Percentiles rank a stretch among this genome's conserved stretches.
phyloP scores from a whole-genome alignment of 2,329 filamentous ascomycete species.

The Helicocarpus griseus region DNA sequence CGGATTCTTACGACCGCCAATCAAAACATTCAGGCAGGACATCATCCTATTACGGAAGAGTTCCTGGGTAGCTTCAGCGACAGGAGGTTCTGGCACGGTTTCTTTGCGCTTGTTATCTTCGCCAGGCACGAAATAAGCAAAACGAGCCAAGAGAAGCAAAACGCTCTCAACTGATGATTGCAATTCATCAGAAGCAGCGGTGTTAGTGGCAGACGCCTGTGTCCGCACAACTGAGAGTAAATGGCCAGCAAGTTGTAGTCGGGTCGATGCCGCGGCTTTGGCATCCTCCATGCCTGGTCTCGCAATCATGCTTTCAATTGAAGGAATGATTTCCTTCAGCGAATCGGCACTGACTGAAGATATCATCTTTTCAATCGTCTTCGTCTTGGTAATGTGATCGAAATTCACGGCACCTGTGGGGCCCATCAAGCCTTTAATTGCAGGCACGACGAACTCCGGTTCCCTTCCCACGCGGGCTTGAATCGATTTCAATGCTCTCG shows the following conservation, averaged over 20 bases:
- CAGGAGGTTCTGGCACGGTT: conserved; percentile 31
- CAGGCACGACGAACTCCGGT: conserved; percentile 48
- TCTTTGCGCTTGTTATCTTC: conserved; percentile 11
- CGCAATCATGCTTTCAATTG: conserved; percentile 39
- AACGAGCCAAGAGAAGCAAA: conserved; percentile 38
- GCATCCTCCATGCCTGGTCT: conserved; percentile 38
- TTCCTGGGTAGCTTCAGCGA: conserved; percentile 40
- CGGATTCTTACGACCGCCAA: conserved; percentile 31
- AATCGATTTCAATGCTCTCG: conserved; percentile 64
- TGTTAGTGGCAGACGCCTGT: conserved; percentile 22
- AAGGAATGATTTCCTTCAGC: conserved; percentile 45
- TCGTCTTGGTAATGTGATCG: conserved; percentile 75
- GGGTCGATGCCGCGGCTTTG: conserved; percentile 34
- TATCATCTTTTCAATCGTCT: conserved; percentile 68
- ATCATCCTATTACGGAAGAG: conserved; percentile 46
- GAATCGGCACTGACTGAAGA: conserved; percentile 46
- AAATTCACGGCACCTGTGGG: conserved; percentile 66
- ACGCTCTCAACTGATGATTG: conserved; percentile 36
- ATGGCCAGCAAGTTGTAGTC: conserved; percentile 43
- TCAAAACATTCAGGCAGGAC: conserved; percentile 44
- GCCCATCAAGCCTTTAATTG: conserved; percentile 60
- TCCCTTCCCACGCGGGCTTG: conserved; percentile 54
- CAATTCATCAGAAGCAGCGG: conserved; percentile 24
- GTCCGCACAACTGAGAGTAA: conserved; percentile 42
- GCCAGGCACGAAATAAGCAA: conserved; percentile 40